A percentile compares a stretch with the other conserved stretches of the same genome.
Evolutionary conservation across 352 stramenopile genomes (phyloP).

Genomic region (Thraustotheca clavata): DNA sequence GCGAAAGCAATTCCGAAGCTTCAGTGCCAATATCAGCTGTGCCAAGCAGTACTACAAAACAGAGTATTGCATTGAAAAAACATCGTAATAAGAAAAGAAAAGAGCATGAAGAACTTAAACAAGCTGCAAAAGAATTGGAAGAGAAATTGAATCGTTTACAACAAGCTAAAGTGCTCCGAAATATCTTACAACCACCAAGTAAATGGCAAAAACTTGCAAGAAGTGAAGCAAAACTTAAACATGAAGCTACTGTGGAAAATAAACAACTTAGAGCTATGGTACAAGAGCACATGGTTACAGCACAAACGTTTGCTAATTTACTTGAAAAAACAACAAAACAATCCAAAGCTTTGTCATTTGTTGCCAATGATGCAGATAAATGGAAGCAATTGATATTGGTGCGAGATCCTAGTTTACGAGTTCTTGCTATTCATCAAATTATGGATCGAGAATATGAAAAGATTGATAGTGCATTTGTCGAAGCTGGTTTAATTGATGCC

Average conservation of each 20-base stretch:
- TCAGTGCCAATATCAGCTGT: too few species aligned
- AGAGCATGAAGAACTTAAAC: background rate
- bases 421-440: background rate
- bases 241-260: slow-evolving; percentile 1
- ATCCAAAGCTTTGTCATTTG: background rate
- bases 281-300: background rate
- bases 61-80: background rate
- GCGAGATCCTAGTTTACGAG: background rate
- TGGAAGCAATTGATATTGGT: background rate
- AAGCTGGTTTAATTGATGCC: background rate
- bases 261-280: background rate
- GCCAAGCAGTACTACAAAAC: background rate
- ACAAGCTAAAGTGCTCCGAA: background rate
- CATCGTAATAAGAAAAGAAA: background rate
- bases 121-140: background rate
- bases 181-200: background rate
- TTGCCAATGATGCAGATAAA: background rate
- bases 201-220: background rate
- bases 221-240: background rate
- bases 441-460: background rate
- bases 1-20: too few species aligned
- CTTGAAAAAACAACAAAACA: background rate
- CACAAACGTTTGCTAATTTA: background rate
- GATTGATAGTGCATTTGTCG: slow-evolving; percentile 1
- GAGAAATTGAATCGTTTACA: background rate